Evolutionary conservation across 176 grass and related monocot genomes (phyloP), one percentile per base, ranked within the genome.

Genomic region (Oryza australiensis): DNA sequence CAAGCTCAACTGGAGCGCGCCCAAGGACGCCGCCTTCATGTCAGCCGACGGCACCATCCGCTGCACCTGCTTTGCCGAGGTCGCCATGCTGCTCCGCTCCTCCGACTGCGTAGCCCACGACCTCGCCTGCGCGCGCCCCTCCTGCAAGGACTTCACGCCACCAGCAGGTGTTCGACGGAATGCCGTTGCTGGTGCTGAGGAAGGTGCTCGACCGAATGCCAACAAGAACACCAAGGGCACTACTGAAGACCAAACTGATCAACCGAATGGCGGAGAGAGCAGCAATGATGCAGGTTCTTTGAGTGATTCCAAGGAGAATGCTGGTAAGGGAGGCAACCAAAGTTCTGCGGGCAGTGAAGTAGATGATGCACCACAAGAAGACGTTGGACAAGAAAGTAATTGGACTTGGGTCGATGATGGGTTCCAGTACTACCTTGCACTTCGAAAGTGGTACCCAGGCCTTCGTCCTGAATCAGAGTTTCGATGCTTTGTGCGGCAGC

Each of bases 1-100:
- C 67, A 94, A 94, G 86, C 66, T 97, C 59, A 97, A 97, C 73
- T 97, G 92, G 94, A 97, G 94, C 62, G 72, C 91, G 18, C 94
- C 94, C 57, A 97, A 92, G 60, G 92, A 97, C 42, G 92, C 95
- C 71, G 79, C 86, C 53, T 97, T 93, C 89, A 94, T 94, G 80
- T 64, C 95, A n/a, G 83, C 92, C 2, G 83, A 94, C 6, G 86
- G 84, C 53, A 83, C 92, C 33, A 46, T 86, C 37, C 87, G 86
- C 40, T 93, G 92, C 75, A 74, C 68, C 38, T 93, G 84, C 77
- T 94, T 94, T 46, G 83, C 92, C 15, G 94, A 97, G 74, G 90
- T 97, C 2, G 90, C 87, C 20, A 55, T 97, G 66, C 81, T 94
- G 73, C 95, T 95, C 66, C 92, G 89, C 64, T 72, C 92, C 37